A percentile compares a stretch with the other conserved stretches of the same genome.
These are phyloP conservation scores for Chaetomium sp. DNA, from an alignment of 2,329 filamentous ascomycete genomes.

Conservation along the genomic window DNA sequence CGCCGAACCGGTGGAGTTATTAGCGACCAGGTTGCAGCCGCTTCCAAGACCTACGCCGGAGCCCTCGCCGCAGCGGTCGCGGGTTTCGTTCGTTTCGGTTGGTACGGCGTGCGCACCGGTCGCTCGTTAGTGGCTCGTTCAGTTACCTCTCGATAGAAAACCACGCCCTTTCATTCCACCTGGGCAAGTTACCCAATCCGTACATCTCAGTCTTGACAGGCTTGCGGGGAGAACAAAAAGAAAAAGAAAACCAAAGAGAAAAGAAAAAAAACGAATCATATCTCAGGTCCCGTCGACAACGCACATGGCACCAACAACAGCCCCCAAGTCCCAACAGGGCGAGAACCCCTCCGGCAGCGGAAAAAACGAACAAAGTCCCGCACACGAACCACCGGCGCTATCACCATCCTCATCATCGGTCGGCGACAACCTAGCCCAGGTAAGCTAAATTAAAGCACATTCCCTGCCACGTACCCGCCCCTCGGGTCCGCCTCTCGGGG, in stretches of 20 bases:
- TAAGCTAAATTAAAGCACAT: constrained; percentile 18
- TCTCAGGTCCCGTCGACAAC: not conserved
- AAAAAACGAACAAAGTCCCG: not conserved
- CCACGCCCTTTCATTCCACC: not conserved
- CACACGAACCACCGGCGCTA: constrained; percentile 5
- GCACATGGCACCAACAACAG: constrained; percentile 15
- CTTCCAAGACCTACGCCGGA: not conserved
- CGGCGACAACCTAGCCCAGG: constrained; percentile 30
- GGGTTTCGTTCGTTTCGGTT: not conserved
- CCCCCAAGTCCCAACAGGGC: not conserved
- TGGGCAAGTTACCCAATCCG: too few relatives aligned
- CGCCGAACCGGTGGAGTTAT: not conserved
- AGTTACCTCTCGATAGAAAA: not conserved
- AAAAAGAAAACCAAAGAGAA: too few relatives aligned
- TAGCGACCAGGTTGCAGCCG: not conserved
- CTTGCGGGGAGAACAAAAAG: not conserved
- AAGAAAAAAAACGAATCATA: not conserved
- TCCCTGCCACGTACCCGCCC: not conserved
- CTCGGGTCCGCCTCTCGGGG: constrained; percentile 8
- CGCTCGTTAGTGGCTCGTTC: not conserved
- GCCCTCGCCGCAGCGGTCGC: not conserved
- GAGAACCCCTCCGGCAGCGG: not conserved
- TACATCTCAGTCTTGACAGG: not conserved
- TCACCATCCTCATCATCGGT: constrained; percentile 26
- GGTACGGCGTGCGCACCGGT: not conserved